Percentiles rank a stretch among this genome's conserved stretches.
Conservation (phyloP, 2,329 filamentous ascomycete genomes). For the Dryadomyces quercivorus region DNA sequence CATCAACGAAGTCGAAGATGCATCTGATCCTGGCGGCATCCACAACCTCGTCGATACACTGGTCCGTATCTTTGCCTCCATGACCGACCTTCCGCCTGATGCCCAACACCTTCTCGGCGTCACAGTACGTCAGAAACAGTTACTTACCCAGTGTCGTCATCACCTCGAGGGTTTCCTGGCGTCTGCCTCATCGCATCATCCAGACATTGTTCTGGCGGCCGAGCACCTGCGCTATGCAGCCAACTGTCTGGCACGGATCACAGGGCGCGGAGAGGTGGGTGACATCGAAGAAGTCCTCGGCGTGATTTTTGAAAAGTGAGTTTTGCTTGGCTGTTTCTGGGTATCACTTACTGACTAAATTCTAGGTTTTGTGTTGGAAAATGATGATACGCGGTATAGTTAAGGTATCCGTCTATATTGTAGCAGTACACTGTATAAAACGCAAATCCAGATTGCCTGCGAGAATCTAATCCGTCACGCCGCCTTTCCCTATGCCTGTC, state of each 20-base stretch:
- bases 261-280: constrained; percentile 69
- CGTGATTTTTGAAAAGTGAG: constrained; percentile 94
- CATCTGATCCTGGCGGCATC: constrained; percentile 49
- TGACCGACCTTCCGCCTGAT: constrained; percentile 60
- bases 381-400: neutral
- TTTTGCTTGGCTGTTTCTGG: constrained; percentile 13
- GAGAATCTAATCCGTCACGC: no score
- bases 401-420: no score
- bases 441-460: no score
- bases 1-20: no score
- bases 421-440: no score
- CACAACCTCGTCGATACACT: constrained; percentile 60
- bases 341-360: neutral
- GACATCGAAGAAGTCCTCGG: constrained; percentile 94
- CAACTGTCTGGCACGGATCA: constrained; percentile 71
- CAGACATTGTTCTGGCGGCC: constrained; percentile 81
- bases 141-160: constrained; percentile 59
- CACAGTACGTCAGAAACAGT: constrained; percentile 75
- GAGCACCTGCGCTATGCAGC: constrained; percentile 78
- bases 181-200: constrained; percentile 19
- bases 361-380: constrained; percentile 32
- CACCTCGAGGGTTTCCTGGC: constrained; percentile 64
- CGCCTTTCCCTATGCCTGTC: no score
- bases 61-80: constrained; percentile 51
- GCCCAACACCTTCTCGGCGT: constrained; percentile 81